Evolutionary conservation across 192 early-diverging fungal genomes (phyloP).

Genomic region (Bifiguratus adelaidae): DNA sequence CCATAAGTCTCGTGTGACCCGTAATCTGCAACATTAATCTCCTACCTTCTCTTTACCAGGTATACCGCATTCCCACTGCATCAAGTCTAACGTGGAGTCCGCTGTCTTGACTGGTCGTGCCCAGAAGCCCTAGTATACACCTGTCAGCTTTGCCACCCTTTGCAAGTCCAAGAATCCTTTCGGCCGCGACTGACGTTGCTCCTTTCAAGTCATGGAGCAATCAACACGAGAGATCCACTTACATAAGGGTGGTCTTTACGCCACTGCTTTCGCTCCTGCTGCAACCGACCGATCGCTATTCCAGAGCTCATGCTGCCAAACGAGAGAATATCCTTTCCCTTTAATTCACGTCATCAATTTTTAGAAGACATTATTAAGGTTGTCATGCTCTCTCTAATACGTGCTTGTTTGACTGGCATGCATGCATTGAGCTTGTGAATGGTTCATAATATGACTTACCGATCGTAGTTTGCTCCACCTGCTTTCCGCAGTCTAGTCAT

Average conservation of each 20-base stretch:
- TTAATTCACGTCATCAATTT: no score
- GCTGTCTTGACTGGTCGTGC: constrained; percentile 79
- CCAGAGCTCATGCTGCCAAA: constrained; percentile 25
- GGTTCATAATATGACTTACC: no score
- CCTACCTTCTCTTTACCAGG: constrained; percentile 37
- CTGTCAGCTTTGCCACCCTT: neutral
- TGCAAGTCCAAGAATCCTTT: neutral
- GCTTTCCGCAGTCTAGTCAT: constrained; percentile 57
- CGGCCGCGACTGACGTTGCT: neutral
- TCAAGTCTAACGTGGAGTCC: constrained; percentile 72
- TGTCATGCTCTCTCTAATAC: no score
- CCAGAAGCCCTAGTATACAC: constrained; percentile 71
- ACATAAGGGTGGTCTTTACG: constrained; percentile 85
- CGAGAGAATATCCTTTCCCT: no score
- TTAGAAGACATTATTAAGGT: no score
- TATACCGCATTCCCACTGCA: constrained; percentile 66
- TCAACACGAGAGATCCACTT: constrained; percentile 3
- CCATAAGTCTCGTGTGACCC: neutral
- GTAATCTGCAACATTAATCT: neutral
- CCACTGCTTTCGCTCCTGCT: constrained; percentile 97
- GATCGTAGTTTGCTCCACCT: constrained; percentile 37
- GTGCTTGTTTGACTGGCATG: no score
- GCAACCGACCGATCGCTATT: constrained; percentile 71
- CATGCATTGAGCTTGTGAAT: no score
- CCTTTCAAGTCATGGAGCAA: constrained; percentile 6